These are phyloP conservation scores for Aspergillus ostianus DNA, from an alignment of 495 filamentous ascomycete genomes.

Conservation along the genomic window DNA sequence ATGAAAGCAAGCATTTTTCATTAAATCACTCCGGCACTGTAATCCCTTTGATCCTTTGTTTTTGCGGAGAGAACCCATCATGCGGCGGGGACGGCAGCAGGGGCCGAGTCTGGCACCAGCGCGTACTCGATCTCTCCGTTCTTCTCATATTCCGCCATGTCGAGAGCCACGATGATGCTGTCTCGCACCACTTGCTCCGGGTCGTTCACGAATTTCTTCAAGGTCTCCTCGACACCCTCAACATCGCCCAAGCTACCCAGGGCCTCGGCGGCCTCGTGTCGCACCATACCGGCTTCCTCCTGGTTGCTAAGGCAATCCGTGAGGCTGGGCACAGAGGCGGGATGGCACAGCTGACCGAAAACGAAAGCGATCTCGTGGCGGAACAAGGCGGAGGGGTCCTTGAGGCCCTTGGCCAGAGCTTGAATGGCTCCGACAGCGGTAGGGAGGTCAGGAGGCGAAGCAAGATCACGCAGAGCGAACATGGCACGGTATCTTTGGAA, in stretches of 20 bases:
- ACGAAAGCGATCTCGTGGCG: conserved; percentile 98
- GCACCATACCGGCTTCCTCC: conserved; percentile 89
- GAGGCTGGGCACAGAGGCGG: conserved; percentile 90
- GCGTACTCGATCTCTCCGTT: conserved; percentile 88
- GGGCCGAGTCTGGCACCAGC: conserved; percentile 63
- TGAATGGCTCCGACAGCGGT: conserved; percentile 81
- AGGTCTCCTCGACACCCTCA: conserved; percentile 81
- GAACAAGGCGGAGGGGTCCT: conserved; percentile 89
- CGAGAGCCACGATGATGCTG: conserved; percentile 89
- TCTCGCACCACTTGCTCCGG: conserved; percentile 91
- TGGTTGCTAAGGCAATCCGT: conserved; percentile 73
- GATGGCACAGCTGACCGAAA: conserved; percentile 93
- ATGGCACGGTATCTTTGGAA: conserved; percentile 96
- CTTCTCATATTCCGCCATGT: conserved; percentile 98
- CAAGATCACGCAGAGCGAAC: conserved; percentile 93
- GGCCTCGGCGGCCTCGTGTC: conserved; percentile 96
- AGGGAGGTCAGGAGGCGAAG: conserved; percentile 85
- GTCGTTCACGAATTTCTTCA: conserved; percentile 84
- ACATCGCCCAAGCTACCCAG: conserved; percentile 94
- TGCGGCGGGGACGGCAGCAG: conserved; percentile 35
- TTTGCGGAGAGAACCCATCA: conserved; percentile 26
- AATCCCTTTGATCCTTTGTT: conserved; percentile 23
- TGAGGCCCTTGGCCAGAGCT: conserved; percentile 82
- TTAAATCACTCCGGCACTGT: conserved; percentile 25
- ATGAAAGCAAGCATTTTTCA: conserved; percentile 18